Evolutionary conservation across 179 eudicot species (phyloP).

Genomic region (Sideroxylon spinosum): DNA sequence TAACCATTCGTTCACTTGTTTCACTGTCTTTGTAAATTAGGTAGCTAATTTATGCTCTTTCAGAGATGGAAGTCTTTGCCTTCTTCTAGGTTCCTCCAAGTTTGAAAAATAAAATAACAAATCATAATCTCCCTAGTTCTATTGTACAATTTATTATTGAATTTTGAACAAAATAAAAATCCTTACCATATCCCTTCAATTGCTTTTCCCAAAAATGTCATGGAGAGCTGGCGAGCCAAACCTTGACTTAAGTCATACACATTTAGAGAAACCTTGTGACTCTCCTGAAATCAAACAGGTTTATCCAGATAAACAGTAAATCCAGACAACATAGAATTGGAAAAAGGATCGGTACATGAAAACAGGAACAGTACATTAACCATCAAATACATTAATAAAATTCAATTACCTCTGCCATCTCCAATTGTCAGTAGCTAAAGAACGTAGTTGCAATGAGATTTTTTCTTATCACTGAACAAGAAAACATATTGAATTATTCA

Average conservation of each 20-base stretch:
- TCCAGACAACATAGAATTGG: not conserved
- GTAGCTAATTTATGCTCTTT: too few relatives aligned
- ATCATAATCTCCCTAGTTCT: too few relatives aligned
- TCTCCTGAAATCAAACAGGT: constrained; percentile 50
- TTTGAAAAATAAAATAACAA: too few relatives aligned
- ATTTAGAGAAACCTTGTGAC: constrained; percentile 72
- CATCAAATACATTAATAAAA: not conserved
- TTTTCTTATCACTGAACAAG: not conserved
- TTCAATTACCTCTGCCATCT: constrained; percentile 21
- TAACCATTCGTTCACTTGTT: too few relatives aligned
- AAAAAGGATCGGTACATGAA: too few relatives aligned
- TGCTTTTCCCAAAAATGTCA: constrained; percentile 79
- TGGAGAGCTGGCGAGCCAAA: constrained; percentile 84
- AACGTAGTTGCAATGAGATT: too few relatives aligned
- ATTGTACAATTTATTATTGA: not conserved
- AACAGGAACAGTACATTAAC: not conserved
- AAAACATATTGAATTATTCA: constrained; percentile 5
- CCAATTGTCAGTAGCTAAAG: not conserved
- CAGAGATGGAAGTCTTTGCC: too few relatives aligned
- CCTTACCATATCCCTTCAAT: constrained; percentile 91
- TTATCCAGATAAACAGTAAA: not conserved
- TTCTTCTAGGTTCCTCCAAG: too few relatives aligned
- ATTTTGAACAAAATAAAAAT: not conserved
- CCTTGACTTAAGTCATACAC: constrained; percentile 96
- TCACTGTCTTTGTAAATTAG: too few relatives aligned